Base-by-base conservation (phyloP, 257 asterid species). In the Linaria vulgaris region DNA sequence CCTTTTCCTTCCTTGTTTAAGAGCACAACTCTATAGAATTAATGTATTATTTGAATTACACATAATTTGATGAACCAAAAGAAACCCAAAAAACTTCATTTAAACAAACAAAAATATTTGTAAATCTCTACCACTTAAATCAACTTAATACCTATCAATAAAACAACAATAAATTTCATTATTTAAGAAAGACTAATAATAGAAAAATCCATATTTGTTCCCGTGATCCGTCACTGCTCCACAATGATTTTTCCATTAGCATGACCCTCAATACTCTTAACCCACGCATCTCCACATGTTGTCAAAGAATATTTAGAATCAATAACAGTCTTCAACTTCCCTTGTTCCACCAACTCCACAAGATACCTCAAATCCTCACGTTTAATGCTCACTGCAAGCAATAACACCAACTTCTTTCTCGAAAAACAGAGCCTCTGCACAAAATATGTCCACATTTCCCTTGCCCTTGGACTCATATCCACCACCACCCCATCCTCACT, bases 231-330 rank as follows among this genome's bases (percentile, higher is more conserved):
- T 50, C 63, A 71, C n/a, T 66, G 81, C 79, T 77, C 72, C 16
- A 78, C 79, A 20, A 78, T 45, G 30, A 78, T 75, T 76, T 89
- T 89, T 37, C 95, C 91, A 0, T 88, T 83, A 1, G 95, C 88
- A 76, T 89, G 95, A 9, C 94, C 95, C 19, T 70, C 87, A 0
- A 78, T 70, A 31, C 76, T 53, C 79, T 65, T 83, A 3, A 66
- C 72, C 97, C 97, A 85, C 44, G 80, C 97, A 46, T 81, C 88
- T 62, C 78, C 91, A 39, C 76, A 88, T 43, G 52, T 71, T 57
- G 80, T 73, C 25, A 90, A 57, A 6, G 71, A 45, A 59, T 74
- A 57, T 56, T 61, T 78, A 0, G 94, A 90, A 38, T 90, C 94
- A 0, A 87, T 67, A 0, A 78, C 39, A 0, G 85, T 80, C 77